A percentile compares a stretch with the other conserved stretches of the same genome.
Conservation (phyloP, 306 rosid genomes). For the Benincasa hispida region DNA sequence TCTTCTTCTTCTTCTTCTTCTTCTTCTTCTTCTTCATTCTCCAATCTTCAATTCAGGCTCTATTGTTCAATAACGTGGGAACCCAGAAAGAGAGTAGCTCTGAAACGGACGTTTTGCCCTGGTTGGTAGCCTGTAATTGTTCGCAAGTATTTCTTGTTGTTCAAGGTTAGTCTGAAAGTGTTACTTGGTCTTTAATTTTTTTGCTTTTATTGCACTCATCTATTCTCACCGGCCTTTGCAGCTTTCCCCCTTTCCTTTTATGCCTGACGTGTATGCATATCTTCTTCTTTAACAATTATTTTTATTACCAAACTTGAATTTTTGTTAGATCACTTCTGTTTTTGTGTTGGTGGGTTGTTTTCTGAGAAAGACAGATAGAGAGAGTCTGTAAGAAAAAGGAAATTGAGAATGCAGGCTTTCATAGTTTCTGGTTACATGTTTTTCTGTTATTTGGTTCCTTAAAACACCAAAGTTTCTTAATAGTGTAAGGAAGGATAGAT, state of each 20-base stretch:
- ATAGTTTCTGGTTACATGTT: conserved; percentile 11
- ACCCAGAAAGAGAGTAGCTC: conserved; percentile 19
- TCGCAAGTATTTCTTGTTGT: conserved; percentile 29
- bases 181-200: conserved; percentile 30
- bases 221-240: conserved; percentile 23
- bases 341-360: conserved; percentile 29
- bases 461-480: background rate
- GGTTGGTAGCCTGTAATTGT: conserved; percentile 53
- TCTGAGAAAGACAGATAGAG: conserved; percentile 15
- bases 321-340: background rate
- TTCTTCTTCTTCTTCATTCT: background rate
- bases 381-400: background rate
- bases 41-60: background rate
- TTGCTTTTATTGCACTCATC: conserved; percentile 61
- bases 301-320: conserved; percentile 29
- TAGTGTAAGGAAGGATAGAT: conserved; percentile 1
- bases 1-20: background rate
- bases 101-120: conserved; percentile 10
- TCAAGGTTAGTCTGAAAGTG: conserved; percentile 32
- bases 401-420: background rate
- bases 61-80: conserved; percentile 12
- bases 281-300: conserved; percentile 10
- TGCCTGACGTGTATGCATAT: conserved; percentile 1
- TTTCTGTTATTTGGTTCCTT: background rate
- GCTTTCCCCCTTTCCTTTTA: conserved; percentile 54